Evolutionary conservation across 1,284 basidiomycete species (phyloP), one percentile per base, ranked within the genome.

Genomic region (Cystobasidium sp.): DNA sequence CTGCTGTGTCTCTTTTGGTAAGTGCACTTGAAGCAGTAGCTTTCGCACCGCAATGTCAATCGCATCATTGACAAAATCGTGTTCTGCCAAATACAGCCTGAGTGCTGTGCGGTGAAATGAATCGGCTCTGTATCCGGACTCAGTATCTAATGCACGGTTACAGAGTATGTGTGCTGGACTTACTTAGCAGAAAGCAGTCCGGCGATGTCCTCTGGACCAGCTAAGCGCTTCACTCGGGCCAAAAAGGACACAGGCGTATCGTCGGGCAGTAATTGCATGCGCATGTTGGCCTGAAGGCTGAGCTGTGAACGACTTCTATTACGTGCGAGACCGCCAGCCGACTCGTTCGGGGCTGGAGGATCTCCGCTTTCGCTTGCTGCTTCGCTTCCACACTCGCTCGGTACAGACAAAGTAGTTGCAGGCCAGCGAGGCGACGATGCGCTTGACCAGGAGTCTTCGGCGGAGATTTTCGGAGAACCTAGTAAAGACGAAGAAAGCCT

Each of bases 1-100:
- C 83, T 99, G 96, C 82, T 99, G 97, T 0, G 96, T 98, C 85
- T 99, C 96, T 76, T 90, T 87, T 3, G 96, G 96, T 62, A 99
- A 86, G 65, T 91, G 89, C 61, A 97, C 88, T 78, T 94, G 89
- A 91, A 98, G 94, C 47, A 99, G 86, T 70, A 99, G 82, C 79
- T 90, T 90, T 44, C 97, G 90, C 59, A 99, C 83, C 6, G 97
- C 93, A 52, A 99, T 89, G 81, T 99, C 97, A 55, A 99, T 86
- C 12, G 97, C 91, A 44, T 84, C 90, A 62, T 88, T 86, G 16
- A 84, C 83, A 81, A 98, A 97, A 78, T 91, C 87, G 82, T 98
- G 98, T 53, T 87, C 87, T 58, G 84, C 84, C 79, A 99, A 88
- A 82, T 92, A 95, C 6, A 85, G 79, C 68, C 85, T 85, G 68